Percentiles rank a stretch among this genome's conserved stretches.
phyloP scores from a whole-genome alignment of 345 rosid species.

The Ceriops decandra region DNA sequence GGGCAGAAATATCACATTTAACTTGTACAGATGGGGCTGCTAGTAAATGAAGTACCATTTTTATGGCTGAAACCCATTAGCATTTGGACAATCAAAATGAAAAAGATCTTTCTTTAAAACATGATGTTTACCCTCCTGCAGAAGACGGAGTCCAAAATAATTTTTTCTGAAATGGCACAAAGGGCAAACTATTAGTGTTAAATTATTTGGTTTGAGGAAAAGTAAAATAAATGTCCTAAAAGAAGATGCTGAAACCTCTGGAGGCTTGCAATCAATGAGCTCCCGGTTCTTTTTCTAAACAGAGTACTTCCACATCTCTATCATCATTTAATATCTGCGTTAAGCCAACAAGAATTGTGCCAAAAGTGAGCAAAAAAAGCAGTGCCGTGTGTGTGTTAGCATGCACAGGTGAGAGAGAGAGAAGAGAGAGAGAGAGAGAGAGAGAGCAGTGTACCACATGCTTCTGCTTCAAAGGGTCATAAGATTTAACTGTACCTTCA shows the following conservation, averaged over 20 bases:
- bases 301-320: slow-evolving; percentile 91
- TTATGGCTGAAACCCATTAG: neutral
- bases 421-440: slow-evolving; percentile 3
- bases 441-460: slow-evolving; percentile 68
- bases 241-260: slow-evolving; percentile 45
- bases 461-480: slow-evolving; percentile 68
- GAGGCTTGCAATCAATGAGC: slow-evolving; percentile 52
- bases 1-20: neutral
- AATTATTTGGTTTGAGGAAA: neutral
- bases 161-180: slow-evolving; percentile 46
- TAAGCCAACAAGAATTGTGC: neutral
- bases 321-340: slow-evolving; percentile 77
- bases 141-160: slow-evolving; percentile 37
- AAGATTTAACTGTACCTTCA: slow-evolving; percentile 84
- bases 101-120: slow-evolving; percentile 2
- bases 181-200: slow-evolving; percentile 9
- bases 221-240: slow-evolving; percentile 14
- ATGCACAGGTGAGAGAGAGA: neutral
- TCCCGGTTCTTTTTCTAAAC: slow-evolving; percentile 88
- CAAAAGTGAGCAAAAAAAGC: slow-evolving; percentile 1
- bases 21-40: neutral
- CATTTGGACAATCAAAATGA: neutral
- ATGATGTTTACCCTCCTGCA: slow-evolving; percentile 47
- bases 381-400: neutral
- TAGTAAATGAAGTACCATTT: neutral